Percentiles rank a stretch among this genome's conserved stretches.
These are phyloP conservation scores for Actinomucor elegans DNA, from an alignment of 371 early-diverging fungal species.

Conservation along the genomic window DNA sequence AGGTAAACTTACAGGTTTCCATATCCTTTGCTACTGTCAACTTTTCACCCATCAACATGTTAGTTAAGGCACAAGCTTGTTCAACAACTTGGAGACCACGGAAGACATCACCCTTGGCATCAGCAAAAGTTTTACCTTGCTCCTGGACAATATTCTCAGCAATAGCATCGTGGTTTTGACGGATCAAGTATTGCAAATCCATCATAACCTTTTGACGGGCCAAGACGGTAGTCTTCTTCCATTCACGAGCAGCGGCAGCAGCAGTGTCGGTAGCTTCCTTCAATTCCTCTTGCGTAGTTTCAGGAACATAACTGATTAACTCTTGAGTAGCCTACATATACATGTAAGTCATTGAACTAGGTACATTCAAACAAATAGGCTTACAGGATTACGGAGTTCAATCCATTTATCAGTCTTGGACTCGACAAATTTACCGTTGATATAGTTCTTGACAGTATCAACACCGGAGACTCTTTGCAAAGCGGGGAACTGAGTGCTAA, in stretches of 20 bases:
- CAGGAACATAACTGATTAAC: constrained; percentile 85
- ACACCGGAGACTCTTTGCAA: constrained; percentile 41
- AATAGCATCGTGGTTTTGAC: constrained; percentile 79
- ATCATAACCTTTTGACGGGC: constrained; percentile 91
- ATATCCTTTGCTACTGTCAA: constrained; percentile 90
- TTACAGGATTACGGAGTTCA: constrained; percentile 89
- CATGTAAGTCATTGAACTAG: no score
- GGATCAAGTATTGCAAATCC: constrained; percentile 85
- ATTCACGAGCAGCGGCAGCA: constrained; percentile 80
- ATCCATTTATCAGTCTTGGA: constrained; percentile 88
- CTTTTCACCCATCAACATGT: constrained; percentile 80
- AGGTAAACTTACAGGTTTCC: constrained; percentile 85
- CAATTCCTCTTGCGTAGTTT: constrained; percentile 87
- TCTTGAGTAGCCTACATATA: constrained; percentile 93
- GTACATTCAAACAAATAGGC: no score
- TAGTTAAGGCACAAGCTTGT: constrained; percentile 80
- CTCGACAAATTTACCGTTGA: constrained; percentile 93
- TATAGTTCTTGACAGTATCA: constrained; percentile 72
- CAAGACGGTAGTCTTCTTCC: constrained; percentile 86
- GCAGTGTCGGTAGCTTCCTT: constrained; percentile 79
- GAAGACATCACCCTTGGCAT: constrained; percentile 92
- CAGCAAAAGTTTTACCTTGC: constrained; percentile 94
- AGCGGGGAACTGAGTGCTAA: constrained; percentile 42
- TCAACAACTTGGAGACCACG: constrained; percentile 94
- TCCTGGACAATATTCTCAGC: constrained; percentile 87